A percentile compares a stretch with the other conserved stretches of the same genome.
Evolutionary conservation across 441 rosid species (phyloP).

Genomic region (Pelargonium cotyledonis): DNA sequence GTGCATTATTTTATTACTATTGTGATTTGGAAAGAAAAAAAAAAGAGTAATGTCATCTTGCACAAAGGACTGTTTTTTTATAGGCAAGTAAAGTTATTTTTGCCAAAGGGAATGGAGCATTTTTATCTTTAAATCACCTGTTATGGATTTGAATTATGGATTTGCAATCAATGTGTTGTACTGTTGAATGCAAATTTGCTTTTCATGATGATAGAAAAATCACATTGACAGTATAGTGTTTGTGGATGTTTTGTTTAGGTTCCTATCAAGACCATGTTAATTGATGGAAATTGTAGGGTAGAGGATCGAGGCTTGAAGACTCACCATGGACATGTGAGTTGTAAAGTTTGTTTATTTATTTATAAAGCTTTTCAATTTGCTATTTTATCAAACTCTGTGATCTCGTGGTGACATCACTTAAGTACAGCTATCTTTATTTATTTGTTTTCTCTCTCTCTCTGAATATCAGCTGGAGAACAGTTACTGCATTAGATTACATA

Average conservation of each 20-base stretch:
- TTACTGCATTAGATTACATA: no score
- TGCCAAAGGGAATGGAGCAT: no score
- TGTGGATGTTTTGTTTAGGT: constrained; percentile 39
- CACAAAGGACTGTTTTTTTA: background rate
- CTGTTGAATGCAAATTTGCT: background rate
- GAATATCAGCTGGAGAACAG: no score
- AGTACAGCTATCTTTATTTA: no score
- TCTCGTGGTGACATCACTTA: no score
- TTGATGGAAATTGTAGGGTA: constrained; percentile 97
- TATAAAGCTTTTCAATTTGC: background rate
- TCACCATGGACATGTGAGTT: constrained; percentile 90
- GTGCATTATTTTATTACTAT: background rate
- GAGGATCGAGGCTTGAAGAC: constrained; percentile 99
- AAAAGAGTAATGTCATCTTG: background rate
- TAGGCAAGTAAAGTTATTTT: no score
- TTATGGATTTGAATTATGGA: constrained; percentile 2
- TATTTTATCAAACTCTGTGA: background rate
- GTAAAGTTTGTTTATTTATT: background rate
- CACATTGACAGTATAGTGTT: background rate
- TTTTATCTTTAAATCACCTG: background rate
- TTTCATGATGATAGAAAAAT: no score
- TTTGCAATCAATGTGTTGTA: background rate
- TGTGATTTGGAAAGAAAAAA: background rate
- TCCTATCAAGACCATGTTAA: constrained; percentile 87
- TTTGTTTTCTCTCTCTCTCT: no score